phyloP scores from a whole-genome alignment of 2,329 filamentous ascomycete species.

The Penicillium aurantiogriseum region DNA sequence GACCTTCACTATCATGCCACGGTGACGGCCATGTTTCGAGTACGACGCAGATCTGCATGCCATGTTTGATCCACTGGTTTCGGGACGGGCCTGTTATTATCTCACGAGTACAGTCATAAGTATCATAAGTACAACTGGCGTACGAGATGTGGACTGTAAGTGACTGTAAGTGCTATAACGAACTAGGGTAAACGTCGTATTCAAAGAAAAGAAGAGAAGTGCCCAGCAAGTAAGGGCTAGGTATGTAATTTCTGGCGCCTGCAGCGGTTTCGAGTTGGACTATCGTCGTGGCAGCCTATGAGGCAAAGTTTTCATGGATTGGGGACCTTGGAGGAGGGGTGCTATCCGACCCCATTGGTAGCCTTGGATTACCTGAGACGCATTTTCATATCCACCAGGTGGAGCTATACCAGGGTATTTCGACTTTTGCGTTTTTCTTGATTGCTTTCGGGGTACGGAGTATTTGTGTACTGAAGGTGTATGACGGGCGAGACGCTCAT shows the following conservation, averaged over 20 bases:
- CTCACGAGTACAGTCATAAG: conserved; percentile 16
- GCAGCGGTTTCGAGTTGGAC: conserved; percentile 16
- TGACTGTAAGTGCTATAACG: neutral
- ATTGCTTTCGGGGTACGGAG: neutral
- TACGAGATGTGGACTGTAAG: neutral
- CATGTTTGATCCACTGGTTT: conserved; percentile 11
- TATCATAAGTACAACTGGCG: conserved; percentile 4
- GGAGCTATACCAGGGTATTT: neutral
- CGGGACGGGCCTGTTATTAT: conserved; percentile 22
- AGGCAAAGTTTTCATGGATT: conserved; percentile 14
- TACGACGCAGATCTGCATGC: conserved; percentile 9
- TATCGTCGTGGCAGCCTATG: conserved; percentile 18
- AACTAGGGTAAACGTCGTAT: neutral
- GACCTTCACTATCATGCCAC: conserved; percentile 2
- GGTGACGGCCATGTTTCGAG: conserved; percentile 7
- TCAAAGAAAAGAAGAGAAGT: neutral
- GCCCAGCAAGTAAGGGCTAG: neutral
- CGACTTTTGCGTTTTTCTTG: neutral
- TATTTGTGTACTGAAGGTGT: neutral
- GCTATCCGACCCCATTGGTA: conserved; percentile 20
- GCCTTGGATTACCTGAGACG: conserved; percentile 9
- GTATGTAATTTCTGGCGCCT: conserved; percentile 21
- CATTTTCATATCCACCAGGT: conserved; percentile 10
- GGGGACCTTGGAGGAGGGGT: conserved; percentile 26
- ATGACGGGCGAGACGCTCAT: neutral